A percentile compares a stretch with the other conserved stretches of the same genome.
These are phyloP conservation scores for Trichopus zeylanicus DNA, from an alignment of 116 monocot species.

Conservation along the genomic window DNA sequence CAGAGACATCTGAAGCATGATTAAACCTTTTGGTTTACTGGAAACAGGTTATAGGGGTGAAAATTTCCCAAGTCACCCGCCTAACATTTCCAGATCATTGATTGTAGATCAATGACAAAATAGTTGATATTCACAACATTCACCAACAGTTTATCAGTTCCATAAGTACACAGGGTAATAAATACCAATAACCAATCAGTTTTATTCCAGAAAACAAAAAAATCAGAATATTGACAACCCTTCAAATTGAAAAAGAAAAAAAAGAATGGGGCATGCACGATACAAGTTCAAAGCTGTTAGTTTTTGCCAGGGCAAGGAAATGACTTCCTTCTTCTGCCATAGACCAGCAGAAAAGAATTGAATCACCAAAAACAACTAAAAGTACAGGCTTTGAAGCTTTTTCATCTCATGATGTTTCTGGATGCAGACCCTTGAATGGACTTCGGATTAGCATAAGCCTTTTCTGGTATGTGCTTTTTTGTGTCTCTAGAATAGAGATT, in stretches of 20 bases:
- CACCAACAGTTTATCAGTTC: too few species aligned
- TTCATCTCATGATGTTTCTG: not conserved
- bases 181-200: too few species aligned
- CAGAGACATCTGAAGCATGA: too few species aligned
- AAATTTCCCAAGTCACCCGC: too few species aligned
- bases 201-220: too few species aligned
- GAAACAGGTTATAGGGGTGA: too few species aligned
- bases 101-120: too few species aligned
- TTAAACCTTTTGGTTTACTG: too few species aligned
- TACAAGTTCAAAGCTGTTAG: constrained; percentile 1
- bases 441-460: not conserved
- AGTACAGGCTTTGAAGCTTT: not conserved
- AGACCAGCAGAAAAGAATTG: not conserved
- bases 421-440: not conserved
- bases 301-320: not conserved
- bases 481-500: not conserved
- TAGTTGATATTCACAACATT: too few species aligned
- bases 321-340: not conserved
- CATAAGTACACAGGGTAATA: too few species aligned
- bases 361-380: not conserved
- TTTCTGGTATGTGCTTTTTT: not conserved
- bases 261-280: not conserved
- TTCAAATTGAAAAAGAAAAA: not conserved
- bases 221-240: too few species aligned
- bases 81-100: too few species aligned